Base-by-base conservation (phyloP, 192 early-diverging fungal genomes). In the Umbelopsis vinacea region DNA sequence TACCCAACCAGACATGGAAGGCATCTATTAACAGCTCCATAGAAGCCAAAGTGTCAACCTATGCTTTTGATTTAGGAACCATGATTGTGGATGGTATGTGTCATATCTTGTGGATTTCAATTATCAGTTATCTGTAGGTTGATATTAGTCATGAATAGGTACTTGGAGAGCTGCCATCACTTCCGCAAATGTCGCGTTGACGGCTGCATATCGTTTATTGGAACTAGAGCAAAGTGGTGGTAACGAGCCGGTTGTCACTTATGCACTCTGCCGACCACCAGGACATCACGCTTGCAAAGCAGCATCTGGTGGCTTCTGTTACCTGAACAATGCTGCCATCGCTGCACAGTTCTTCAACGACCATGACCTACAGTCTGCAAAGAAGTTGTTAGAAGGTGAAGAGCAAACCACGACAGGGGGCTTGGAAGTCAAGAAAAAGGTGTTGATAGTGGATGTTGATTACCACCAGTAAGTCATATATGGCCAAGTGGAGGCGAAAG, bases 161-260 rank as follows among this genome's bases (percentile, higher is more conserved):
- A 91, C 91, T 6, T 92, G 83, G 79, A 78, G 79, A 63, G 87
- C 89, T 15, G 84, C 86, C 11, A 89, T 89, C 75, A 83, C 73
- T 33, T 88, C 89, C 0, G 90, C 84, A 4, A 88, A 92, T 71
- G 82, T 89, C 5, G 88, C 87, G n/a, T 73, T 92, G 29, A 87
- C 89, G 8, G 91, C 82, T 9, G 79, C 85, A 0, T 74, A 89
- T 57, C 73, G 81, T 4, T 68, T 92, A n/a, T 38, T 88, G 12
- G 76, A 80, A 54, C 70, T 81, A n/a, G 71, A 38, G 7, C 53
- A 75, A 23, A 72, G 71, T 21, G 75, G 57, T 37, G 78, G 82
- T 15, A 71, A 70, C 11, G 71, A 81, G 2, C 85, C 84, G 38
- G 79, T 79, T 2, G 84, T 82, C 0, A 66, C 88, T 15, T 88